phyloP scores from a whole-genome alignment of 1,139 yeast species.

The Pichia sp. region DNA sequence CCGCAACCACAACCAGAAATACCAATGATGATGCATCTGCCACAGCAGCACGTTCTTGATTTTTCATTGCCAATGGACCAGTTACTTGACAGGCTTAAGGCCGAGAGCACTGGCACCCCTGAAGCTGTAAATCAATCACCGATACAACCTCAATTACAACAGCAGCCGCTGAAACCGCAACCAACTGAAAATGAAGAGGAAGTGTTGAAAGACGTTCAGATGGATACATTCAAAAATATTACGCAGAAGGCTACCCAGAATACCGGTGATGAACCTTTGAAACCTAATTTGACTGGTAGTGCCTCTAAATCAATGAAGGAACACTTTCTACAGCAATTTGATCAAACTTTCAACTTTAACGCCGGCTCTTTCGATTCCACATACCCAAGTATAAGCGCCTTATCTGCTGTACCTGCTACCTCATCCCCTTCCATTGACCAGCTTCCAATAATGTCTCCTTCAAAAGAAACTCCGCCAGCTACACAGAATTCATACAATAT shows the following conservation, averaged over 20 bases:
- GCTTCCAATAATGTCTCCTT: not conserved
- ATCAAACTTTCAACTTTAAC: constrained; percentile 19
- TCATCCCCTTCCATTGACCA: not conserved
- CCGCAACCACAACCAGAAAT: not conserved
- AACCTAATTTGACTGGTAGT: constrained; percentile 32
- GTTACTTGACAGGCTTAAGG: constrained; percentile 43
- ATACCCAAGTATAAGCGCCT: constrained; percentile 8
- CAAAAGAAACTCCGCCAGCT: not conserved
- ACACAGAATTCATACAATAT: not conserved
- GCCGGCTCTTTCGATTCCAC: constrained; percentile 2
- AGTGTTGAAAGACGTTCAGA: constrained; percentile 54
- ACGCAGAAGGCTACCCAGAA: constrained; percentile 14
- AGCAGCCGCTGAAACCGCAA: constrained; percentile 3
- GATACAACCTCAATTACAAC: not conserved
- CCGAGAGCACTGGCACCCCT: constrained; percentile 13
- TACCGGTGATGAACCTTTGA: constrained; percentile 25
- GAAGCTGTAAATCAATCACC: constrained; percentile 3
- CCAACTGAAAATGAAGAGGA: constrained; percentile 52
- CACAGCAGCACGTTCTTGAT: constrained; percentile 37
- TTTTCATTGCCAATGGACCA: constrained; percentile 73
- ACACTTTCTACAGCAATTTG: constrained; percentile 41
- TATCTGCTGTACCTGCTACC: constrained; percentile 12
- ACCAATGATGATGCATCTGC: constrained; percentile 16
- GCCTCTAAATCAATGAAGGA: constrained; percentile 30
- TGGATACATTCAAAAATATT: constrained; percentile 19